Evolutionary conservation across 345 rosid genomes (phyloP).

Genomic region (Brassica juncea): DNA sequence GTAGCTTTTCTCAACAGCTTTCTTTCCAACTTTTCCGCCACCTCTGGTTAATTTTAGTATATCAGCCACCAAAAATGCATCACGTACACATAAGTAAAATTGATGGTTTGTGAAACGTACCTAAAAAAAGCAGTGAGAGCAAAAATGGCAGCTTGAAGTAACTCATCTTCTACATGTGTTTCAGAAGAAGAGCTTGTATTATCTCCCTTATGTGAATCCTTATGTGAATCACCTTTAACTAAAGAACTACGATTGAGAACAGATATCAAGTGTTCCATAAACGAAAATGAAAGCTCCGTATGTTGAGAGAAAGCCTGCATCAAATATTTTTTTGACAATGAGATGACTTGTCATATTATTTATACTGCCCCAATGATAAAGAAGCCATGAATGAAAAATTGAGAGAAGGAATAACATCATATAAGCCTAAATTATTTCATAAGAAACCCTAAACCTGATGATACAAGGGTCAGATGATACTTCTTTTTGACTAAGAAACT

Average conservation of each 20-base stretch:
- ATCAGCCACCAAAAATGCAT: conserved; percentile 33
- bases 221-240: conserved; percentile 56
- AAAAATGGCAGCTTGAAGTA: conserved; percentile 79
- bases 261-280: conserved; percentile 81
- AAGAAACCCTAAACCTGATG: conserved; percentile 2
- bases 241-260: conserved; percentile 64
- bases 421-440: neutral
- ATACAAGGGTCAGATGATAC: neutral
- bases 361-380: neutral
- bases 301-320: conserved; percentile 87
- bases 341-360: neutral
- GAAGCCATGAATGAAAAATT: neutral
- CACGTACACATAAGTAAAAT: neutral
- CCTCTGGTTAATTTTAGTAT: conserved; percentile 55
- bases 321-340: conserved; percentile 28
- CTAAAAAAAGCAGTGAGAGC: conserved; percentile 94
- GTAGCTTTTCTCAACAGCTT: conserved; percentile 88
- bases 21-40: conserved; percentile 94
- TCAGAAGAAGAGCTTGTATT: conserved; percentile 47
- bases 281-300: conserved; percentile 62
- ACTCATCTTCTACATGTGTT: conserved; percentile 55
- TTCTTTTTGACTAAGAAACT: neutral
- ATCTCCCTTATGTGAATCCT: conserved; percentile 72
- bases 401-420: neutral
- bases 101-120: conserved; percentile 36